Conservation (phyloP, 768 basidiomycete species). For the Strobilomyces confusus region DNA sequence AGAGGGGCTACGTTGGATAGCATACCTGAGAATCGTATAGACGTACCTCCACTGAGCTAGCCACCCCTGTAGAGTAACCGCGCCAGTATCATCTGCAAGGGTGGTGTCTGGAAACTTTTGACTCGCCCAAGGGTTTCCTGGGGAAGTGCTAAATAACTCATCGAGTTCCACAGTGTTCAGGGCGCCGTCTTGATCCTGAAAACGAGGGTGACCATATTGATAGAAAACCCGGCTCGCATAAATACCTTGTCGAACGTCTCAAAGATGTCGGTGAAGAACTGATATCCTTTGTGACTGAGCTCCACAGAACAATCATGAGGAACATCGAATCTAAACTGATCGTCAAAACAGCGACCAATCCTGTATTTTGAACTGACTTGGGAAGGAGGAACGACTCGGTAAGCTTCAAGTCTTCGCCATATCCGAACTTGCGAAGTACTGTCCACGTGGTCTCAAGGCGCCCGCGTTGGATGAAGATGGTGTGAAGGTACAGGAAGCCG, state of each 20-base stretch:
- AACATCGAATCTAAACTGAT: conserved; percentile 74
- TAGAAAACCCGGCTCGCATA: neutral
- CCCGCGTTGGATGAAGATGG: conserved; percentile 94
- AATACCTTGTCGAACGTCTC: conserved; percentile 88
- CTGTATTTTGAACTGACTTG: conserved; percentile 53
- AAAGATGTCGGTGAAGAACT: conserved; percentile 96
- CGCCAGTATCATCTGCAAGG: conserved; percentile 78
- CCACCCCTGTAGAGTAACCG: conserved; percentile 97
- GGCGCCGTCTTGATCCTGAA: conserved; percentile 92
- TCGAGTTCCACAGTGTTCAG: conserved; percentile 78
- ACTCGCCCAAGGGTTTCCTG: conserved; percentile 94
- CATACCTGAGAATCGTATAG: conserved; percentile 1
- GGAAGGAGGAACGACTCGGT: conserved; percentile 86
- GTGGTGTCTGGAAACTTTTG: conserved; percentile 91
- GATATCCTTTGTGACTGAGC: conserved; percentile 88
- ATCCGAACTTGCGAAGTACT: conserved; percentile 90
- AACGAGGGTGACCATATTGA: conserved; percentile 2
- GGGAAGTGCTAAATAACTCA: conserved; percentile 89
- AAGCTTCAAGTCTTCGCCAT: conserved; percentile 89
- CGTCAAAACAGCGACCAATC: conserved; percentile 9
- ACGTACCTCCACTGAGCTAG: conserved; percentile 94
- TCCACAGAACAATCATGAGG: conserved; percentile 93
- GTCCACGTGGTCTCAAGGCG: conserved; percentile 98
- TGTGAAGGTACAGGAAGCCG: conserved; percentile 93
- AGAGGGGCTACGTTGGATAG: neutral